Conservation (phyloP, 2,329 filamentous ascomycete genomes). For the Boeremia exigua region DNA sequence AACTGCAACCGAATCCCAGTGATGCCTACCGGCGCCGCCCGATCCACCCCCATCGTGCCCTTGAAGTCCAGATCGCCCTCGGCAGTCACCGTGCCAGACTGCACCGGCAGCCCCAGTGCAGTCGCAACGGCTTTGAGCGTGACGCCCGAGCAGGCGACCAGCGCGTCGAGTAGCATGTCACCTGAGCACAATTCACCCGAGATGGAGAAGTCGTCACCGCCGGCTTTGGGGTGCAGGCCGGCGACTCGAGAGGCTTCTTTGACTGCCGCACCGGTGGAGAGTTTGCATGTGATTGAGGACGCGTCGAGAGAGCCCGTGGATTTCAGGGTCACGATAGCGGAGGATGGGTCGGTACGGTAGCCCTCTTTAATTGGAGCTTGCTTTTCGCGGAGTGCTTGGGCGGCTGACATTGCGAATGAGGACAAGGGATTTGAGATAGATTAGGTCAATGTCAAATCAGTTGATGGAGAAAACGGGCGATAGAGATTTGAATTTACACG, state of each 20-base stretch:
- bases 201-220: conserved; percentile 51
- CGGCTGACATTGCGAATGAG: conserved; percentile 29
- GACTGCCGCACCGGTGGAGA: conserved; percentile 51
- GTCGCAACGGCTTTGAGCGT: conserved; percentile 60
- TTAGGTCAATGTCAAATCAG: too few species aligned
- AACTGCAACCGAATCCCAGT: conserved; percentile 55
- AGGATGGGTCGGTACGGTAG: conserved; percentile 53
- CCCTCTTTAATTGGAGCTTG: conserved; percentile 57
- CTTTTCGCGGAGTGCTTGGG: conserved; percentile 52
- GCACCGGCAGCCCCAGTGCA: conserved; percentile 53
- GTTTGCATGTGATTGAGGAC: conserved; percentile 56
- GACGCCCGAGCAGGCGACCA: conserved; percentile 59
- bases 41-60: conserved; percentile 58
- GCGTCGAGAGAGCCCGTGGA: conserved; percentile 54
- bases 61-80: conserved; percentile 59
- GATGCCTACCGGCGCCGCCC: conserved; percentile 55
- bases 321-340: conserved; percentile 55
- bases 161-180: conserved; percentile 58
- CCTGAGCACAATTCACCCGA: conserved; percentile 58
- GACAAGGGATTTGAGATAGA: neutral
- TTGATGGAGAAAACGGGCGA: neutral
- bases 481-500: neutral
- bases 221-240: conserved; percentile 56
- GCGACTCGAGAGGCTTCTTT: conserved; percentile 52
- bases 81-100: conserved; percentile 50